A percentile compares a stretch with the other conserved stretches of the same genome.
phyloP scores from a whole-genome alignment of 2,329 filamentous ascomycete species.

The Fusarium camptoceras region DNA sequence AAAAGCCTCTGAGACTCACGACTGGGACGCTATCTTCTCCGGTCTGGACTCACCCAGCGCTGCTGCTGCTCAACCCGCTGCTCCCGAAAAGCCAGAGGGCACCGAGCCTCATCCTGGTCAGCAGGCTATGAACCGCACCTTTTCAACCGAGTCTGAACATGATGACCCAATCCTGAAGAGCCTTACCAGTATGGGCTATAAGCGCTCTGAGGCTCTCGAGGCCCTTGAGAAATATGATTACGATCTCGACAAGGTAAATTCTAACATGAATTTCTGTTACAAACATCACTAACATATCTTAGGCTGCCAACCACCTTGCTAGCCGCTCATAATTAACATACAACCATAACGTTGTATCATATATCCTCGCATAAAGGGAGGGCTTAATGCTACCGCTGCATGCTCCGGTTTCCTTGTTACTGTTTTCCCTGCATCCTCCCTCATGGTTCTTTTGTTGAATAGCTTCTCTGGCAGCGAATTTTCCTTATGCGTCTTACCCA shows the following conservation, averaged over 20 bases:
- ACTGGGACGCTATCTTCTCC: slow-evolving; percentile 96
- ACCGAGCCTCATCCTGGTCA: slow-evolving; percentile 44
- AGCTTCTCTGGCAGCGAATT: slow-evolving; percentile 40
- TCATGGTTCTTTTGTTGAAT: slow-evolving; percentile 42
- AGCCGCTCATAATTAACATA: slow-evolving; percentile 61
- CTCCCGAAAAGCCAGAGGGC: slow-evolving; percentile 35
- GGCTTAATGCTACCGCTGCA: slow-evolving; percentile 37
- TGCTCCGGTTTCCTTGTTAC: slow-evolving; percentile 34
- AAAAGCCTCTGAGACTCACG: slow-evolving; percentile 68
- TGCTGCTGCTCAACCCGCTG: slow-evolving; percentile 42
- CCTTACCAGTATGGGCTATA: slow-evolving; percentile 89
- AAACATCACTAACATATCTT: neutral
- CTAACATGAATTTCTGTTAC: neutral
- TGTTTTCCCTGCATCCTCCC: slow-evolving; percentile 28
- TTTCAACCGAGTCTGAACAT: slow-evolving; percentile 75
- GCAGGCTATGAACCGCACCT: slow-evolving; percentile 66
- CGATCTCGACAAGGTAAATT: slow-evolving; percentile 88
- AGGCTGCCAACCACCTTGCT: slow-evolving; percentile 68
- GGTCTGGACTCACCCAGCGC: slow-evolving; percentile 72
- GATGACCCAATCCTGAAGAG: slow-evolving; percentile 94
- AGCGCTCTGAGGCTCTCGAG: slow-evolving; percentile 75
- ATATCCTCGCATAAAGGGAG: slow-evolving; percentile 23
- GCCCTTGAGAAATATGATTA: slow-evolving; percentile 97
- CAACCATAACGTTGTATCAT: slow-evolving; percentile 10
- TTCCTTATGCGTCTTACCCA: slow-evolving; percentile 20